These are phyloP conservation scores for Akanthomyces dipterigenus DNA, from an alignment of 2,329 filamentous ascomycete species.

Conservation along the genomic window DNA sequence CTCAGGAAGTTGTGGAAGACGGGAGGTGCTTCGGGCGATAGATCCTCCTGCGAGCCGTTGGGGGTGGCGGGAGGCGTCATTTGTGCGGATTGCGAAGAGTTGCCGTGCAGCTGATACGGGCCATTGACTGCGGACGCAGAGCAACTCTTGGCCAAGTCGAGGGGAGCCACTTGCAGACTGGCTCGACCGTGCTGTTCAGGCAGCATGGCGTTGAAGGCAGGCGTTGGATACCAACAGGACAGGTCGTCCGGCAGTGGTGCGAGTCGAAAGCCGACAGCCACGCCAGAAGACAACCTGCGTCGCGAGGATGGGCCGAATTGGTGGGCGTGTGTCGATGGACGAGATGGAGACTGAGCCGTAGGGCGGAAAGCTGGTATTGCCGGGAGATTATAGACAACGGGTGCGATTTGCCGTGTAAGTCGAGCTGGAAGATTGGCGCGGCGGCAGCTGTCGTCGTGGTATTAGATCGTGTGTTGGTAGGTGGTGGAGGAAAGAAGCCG, in stretches of 20 bases:
- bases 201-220: slow-evolving; percentile 5
- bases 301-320: neutral
- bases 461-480: neutral
- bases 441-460: neutral
- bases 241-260: slow-evolving; percentile 11
- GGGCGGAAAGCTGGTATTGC: neutral
- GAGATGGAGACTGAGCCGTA: neutral
- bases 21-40: slow-evolving; percentile 43
- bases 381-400: neutral
- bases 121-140: slow-evolving; percentile 23
- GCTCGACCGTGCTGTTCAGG: slow-evolving; percentile 41
- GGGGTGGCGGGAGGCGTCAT: slow-evolving; percentile 76
- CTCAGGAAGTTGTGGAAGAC: slow-evolving; percentile 92
- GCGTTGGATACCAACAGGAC: neutral
- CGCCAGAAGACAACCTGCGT: slow-evolving; percentile 9
- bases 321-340: neutral
- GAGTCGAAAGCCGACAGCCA: slow-evolving; percentile 11
- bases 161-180: slow-evolving; percentile 55
- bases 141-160: slow-evolving; percentile 43
- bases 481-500: neutral
- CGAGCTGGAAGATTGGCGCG: neutral
- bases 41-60: slow-evolving; percentile 57
- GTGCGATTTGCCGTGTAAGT: neutral
- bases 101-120: slow-evolving; percentile 23
- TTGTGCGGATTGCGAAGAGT: slow-evolving; percentile 45